Evolutionary conservation across 2,329 filamentous ascomycete species (phyloP).

Genomic region (Cercospora sp.): DNA sequence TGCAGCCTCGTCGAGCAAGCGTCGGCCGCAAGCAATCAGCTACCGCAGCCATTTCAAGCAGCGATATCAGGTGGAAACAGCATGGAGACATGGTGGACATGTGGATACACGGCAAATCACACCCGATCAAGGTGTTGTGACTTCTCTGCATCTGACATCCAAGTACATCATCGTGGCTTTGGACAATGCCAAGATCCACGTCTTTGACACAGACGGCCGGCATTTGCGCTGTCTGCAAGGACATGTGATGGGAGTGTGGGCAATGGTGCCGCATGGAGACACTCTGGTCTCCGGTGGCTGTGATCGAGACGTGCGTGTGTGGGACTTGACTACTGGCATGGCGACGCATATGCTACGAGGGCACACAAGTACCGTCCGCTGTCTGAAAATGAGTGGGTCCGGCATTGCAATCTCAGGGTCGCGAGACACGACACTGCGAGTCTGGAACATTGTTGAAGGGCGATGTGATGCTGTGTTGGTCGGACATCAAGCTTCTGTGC

Average conservation of each 20-base stretch:
- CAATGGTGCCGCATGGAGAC: slow-evolving; percentile 98
- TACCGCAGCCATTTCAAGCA: slow-evolving; percentile 99
- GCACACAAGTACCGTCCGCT: slow-evolving; percentile 94
- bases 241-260: slow-evolving; percentile 99
- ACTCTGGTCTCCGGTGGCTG: slow-evolving; percentile 93
- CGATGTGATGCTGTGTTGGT: slow-evolving; percentile 88
- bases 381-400: slow-evolving; percentile 93
- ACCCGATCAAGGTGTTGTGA: slow-evolving; percentile 94
- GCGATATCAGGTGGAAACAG: slow-evolving; percentile 92
- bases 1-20: slow-evolving; percentile 41
- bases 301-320: slow-evolving; percentile 93
- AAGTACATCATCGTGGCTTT: slow-evolving; percentile 98
- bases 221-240: slow-evolving; percentile 86
- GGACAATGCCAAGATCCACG: slow-evolving; percentile 97
- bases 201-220: slow-evolving; percentile 89
- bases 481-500: slow-evolving; percentile 91
- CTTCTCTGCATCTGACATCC: slow-evolving; percentile 86
- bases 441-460: slow-evolving; percentile 91
- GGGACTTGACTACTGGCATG: slow-evolving; percentile 85
- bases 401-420: slow-evolving; percentile 96
- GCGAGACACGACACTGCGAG: slow-evolving; percentile 86
- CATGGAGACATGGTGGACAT: slow-evolving; percentile 89
- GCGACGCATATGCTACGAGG: slow-evolving; percentile 83
- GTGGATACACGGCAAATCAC: slow-evolving; percentile 85
- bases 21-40: slow-evolving; percentile 68